Evolutionary conservation across 75 land plant genomes (phyloP).

Genomic region (Picea glauca): DNA sequence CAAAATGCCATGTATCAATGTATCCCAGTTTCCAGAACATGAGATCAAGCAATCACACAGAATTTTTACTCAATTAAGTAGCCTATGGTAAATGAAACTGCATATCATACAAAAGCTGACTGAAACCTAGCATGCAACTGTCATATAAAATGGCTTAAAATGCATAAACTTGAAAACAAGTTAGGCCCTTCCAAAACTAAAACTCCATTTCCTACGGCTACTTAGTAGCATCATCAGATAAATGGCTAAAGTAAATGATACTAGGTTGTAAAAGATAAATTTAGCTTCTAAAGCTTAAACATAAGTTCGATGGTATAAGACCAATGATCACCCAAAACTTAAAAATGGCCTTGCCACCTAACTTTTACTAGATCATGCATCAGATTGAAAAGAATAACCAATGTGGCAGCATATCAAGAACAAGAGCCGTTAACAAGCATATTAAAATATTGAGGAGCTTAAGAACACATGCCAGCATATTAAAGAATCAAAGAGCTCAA

Average conservation of each 20-base stretch:
- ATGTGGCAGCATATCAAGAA: no score
- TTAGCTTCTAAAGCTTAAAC: neutral
- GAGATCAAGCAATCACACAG: neutral
- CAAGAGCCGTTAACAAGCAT: no score
- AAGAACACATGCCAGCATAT: no score
- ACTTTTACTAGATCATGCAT: no score
- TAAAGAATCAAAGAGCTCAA: no score
- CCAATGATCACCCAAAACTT: no score
- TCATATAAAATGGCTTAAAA: neutral
- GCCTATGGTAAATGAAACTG: neutral
- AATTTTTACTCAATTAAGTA: neutral
- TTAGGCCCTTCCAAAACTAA: neutral
- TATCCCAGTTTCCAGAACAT: neutral
- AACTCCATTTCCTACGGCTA: neutral
- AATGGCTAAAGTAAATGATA: neutral
- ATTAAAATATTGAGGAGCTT: no score
- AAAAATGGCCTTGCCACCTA: no score
- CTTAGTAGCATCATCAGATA: neutral
- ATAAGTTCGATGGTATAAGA: no score
- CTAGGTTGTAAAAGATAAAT: neutral
- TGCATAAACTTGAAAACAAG: slow-evolving; percentile 2
- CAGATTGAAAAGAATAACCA: no score
- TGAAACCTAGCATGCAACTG: neutral
- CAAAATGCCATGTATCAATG: neutral
- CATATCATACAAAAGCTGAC: neutral